Percentiles rank a stretch among this genome's conserved stretches.
phyloP scores from a whole-genome alignment of 108 stramenopile genomes.

The Cyclotella baltica region DNA sequence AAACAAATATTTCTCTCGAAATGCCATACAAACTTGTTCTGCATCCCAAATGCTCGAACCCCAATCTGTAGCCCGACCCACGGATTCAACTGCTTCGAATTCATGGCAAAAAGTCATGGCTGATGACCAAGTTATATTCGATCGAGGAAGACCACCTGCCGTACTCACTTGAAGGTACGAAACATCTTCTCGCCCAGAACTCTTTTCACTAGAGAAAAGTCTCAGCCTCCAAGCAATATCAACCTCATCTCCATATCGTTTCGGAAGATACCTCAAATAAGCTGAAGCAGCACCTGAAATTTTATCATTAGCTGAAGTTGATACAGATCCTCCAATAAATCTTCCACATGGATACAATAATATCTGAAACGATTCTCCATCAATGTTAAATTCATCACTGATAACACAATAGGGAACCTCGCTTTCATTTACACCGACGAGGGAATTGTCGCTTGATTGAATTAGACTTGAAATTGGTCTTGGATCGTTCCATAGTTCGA shows the following conservation, averaged over 20 bases:
- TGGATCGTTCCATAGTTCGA: slow-evolving; percentile 66
- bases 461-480: slow-evolving; percentile 49
- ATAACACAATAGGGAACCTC: slow-evolving; percentile 54
- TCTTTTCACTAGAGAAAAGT: slow-evolving; percentile 20
- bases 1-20: slow-evolving; percentile 19
- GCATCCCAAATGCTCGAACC: slow-evolving; percentile 54
- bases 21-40: slow-evolving; percentile 33
- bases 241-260: slow-evolving; percentile 56
- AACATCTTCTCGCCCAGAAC: background rate
- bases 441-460: slow-evolving; percentile 14
- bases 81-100: slow-evolving; percentile 48
- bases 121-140: slow-evolving; percentile 57
- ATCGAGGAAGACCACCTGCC: slow-evolving; percentile 56
- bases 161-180: slow-evolving; percentile 42
- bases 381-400: slow-evolving; percentile 50
- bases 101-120: slow-evolving; percentile 61
- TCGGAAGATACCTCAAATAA: slow-evolving; percentile 58
- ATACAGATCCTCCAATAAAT: slow-evolving; percentile 31
- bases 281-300: slow-evolving; percentile 51
- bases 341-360: slow-evolving; percentile 60
- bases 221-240: slow-evolving; percentile 61
- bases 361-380: slow-evolving; percentile 48
- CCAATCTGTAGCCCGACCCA: slow-evolving; percentile 60
- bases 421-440: slow-evolving; percentile 21
- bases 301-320: background rate